Conservation (phyloP, 495 filamentous ascomycete genomes). For the Penicillium manginii region DNA sequence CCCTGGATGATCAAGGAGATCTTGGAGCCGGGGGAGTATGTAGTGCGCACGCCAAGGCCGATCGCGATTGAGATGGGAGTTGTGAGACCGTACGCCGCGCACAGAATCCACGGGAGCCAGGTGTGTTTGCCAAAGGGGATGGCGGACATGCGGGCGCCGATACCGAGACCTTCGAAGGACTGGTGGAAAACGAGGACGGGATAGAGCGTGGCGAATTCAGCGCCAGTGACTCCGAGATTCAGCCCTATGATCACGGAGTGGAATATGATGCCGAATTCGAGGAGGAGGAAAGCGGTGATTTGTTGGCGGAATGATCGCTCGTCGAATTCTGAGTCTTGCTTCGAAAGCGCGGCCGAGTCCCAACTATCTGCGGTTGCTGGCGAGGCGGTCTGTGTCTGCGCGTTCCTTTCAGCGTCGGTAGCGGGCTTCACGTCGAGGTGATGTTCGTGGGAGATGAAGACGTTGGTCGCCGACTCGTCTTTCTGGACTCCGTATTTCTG, state of each 20-base stretch:
- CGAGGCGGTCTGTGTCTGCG: background rate
- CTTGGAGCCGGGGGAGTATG: conserved; percentile 35
- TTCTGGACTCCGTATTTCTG: conserved; percentile 46
- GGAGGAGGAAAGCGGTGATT: conserved; percentile 46
- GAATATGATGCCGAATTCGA: conserved; percentile 76
- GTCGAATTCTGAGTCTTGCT: conserved; percentile 1
- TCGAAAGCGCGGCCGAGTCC: background rate
- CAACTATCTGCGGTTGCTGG: conserved; percentile 2
- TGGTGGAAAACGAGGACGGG: conserved; percentile 62
- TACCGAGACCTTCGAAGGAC: conserved; percentile 33
- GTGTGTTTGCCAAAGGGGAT: conserved; percentile 51
- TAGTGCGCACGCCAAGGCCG: conserved; percentile 41
- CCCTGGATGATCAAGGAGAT: conserved; percentile 31
- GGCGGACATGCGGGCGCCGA: conserved; percentile 44
- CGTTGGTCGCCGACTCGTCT: conserved; percentile 27
- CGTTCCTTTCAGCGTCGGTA: conserved; percentile 1
- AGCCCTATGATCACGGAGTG: conserved; percentile 76
- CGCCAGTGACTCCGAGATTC: conserved; percentile 65
- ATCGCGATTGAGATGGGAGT: conserved; percentile 46
- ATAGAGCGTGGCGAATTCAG: conserved; percentile 67
- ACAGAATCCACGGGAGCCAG: conserved; percentile 42
- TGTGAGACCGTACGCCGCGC: conserved; percentile 41
- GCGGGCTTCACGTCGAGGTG: conserved; percentile 11
- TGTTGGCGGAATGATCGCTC: conserved; percentile 36
- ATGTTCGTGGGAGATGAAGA: conserved; percentile 17